Evolutionary conservation across 148 eudicot species (phyloP).

Genomic region (Silene uniflora): DNA sequence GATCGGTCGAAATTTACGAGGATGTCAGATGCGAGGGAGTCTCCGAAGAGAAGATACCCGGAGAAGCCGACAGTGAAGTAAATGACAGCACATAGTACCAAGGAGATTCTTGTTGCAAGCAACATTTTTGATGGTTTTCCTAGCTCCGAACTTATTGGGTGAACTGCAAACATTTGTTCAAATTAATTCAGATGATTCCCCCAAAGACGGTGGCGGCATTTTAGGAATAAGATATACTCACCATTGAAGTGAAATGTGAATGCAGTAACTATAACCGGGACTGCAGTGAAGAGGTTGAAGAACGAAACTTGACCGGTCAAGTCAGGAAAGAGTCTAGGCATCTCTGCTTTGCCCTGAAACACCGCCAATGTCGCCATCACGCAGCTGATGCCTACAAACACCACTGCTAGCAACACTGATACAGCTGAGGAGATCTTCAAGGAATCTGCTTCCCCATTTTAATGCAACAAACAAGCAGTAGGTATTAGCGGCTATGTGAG

Average conservation of each 20-base stretch:
- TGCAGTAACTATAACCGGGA: slow-evolving; percentile 89
- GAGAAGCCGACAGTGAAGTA: slow-evolving; percentile 75
- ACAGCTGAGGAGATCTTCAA: slow-evolving; percentile 75
- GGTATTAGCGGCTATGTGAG: background rate
- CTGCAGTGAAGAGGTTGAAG: slow-evolving; percentile 85
- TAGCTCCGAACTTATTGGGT: slow-evolving; percentile 79
- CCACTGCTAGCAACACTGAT: slow-evolving; percentile 76
- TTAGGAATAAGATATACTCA: slow-evolving; percentile 22
- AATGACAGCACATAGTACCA: slow-evolving; percentile 60
- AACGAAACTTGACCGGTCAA: slow-evolving; percentile 46
- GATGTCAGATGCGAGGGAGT: slow-evolving; percentile 73
- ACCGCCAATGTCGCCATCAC: slow-evolving; percentile 71
- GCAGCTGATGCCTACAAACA: slow-evolving; percentile 74
- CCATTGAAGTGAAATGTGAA: slow-evolving; percentile 97
- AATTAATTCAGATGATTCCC: background rate
- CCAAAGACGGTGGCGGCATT: background rate
- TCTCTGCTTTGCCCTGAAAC: slow-evolving; percentile 51
- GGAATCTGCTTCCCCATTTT: slow-evolving; percentile 51
- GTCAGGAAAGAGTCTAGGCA: slow-evolving; percentile 56
- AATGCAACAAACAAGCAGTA: background rate
- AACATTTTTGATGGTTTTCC: slow-evolving; percentile 64
- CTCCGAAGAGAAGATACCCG: slow-evolving; percentile 91
- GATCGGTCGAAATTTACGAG: slow-evolving; percentile 79
- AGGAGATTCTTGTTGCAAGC: slow-evolving; percentile 63
- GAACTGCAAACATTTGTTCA: slow-evolving; percentile 48